Percentiles rank a stretch among this genome's conserved stretches.
Evolutionary conservation across 2,329 filamentous ascomycete species (phyloP).

Genomic region (Pseudogymnoascus sp.): DNA sequence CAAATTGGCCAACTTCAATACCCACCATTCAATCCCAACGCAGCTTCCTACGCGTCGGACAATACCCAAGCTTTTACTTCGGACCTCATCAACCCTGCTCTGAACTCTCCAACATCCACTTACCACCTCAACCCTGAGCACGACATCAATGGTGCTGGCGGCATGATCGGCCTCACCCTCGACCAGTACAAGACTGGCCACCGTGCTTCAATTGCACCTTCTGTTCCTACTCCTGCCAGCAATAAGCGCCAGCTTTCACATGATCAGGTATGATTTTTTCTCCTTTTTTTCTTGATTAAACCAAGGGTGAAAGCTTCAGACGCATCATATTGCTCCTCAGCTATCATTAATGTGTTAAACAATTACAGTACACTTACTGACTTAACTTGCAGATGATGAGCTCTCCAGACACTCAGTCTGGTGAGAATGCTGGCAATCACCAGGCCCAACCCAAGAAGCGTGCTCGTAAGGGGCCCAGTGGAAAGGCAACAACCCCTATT

Average conservation of each 20-base stretch:
- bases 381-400: not conserved
- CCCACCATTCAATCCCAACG: constrained; percentile 7
- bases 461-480: not conserved
- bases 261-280: not conserved
- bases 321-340: not conserved
- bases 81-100: not conserved
- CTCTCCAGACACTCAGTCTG: not conserved
- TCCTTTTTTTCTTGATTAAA: not conserved
- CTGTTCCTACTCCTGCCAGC: not conserved
- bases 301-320: not conserved
- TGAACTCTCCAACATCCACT: not conserved
- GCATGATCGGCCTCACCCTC: not conserved
- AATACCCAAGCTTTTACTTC: not conserved
- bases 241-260: not conserved
- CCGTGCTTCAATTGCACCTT: not conserved
- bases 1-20: not conserved
- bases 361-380: not conserved
- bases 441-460: not conserved
- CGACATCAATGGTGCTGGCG: not conserved
- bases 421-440: not conserved
- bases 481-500: not conserved
- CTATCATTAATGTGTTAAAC: not conserved
- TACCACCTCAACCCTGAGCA: not conserved
- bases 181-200: not conserved
- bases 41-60: not conserved